Conservation (phyloP, 2,329 filamentous ascomycete species). For the Nemania sp. region DNA sequence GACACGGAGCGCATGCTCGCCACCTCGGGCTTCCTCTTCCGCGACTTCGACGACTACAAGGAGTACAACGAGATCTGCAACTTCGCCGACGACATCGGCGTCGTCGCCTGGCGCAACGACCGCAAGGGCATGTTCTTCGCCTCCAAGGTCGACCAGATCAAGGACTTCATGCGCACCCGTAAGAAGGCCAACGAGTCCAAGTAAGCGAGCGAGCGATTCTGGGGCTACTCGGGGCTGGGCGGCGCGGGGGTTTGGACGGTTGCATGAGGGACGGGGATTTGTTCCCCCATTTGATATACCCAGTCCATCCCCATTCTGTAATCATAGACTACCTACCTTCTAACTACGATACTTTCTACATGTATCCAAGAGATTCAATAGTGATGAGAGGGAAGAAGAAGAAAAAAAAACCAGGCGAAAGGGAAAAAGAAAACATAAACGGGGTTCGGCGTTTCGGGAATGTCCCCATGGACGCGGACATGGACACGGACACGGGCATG, state of each 20-base stretch:
- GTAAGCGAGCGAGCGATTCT: neutral
- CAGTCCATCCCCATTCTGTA: neutral
- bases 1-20: conserved; percentile 94
- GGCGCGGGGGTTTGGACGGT: too few relatives aligned
- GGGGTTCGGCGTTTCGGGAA: conserved; percentile 18
- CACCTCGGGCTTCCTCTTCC: conserved; percentile 82
- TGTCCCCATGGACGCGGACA: too few relatives aligned
- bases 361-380: neutral
- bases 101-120: conserved; percentile 86
- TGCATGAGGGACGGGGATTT: neutral
- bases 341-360: neutral
- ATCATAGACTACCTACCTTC: neutral
- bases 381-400: neutral
- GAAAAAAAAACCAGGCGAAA: neutral
- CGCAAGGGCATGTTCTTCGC: conserved; percentile 86
- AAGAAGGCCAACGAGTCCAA: conserved; percentile 37
- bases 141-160: conserved; percentile 85
- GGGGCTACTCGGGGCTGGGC: neutral
- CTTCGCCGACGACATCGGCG: conserved; percentile 89
- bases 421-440: neutral
- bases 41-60: conserved; percentile 75
- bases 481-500: too few relatives aligned
- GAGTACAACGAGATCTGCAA: conserved; percentile 73
- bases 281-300: neutral
- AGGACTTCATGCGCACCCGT: conserved; percentile 68